Percentiles rank a stretch among this genome's conserved stretches.
phyloP scores from a whole-genome alignment of 306 rosid genomes.

The Sphenostylis stenocarpa region DNA sequence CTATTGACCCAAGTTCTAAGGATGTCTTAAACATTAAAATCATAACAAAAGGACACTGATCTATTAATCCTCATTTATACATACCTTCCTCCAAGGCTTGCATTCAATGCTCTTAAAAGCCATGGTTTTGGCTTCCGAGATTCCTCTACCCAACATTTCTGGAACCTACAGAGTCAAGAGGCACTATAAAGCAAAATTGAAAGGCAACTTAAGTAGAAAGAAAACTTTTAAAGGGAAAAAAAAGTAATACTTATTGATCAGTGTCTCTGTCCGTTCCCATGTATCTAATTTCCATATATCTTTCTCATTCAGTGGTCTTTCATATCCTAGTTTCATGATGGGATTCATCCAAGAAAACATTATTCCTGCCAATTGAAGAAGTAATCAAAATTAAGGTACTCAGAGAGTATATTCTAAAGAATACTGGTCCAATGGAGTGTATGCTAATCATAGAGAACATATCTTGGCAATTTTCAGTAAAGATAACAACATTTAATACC shows the following conservation, averaged over 20 bases:
- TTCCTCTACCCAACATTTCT: conserved; percentile 77
- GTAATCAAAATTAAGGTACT: conserved; percentile 27
- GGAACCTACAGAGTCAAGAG: conserved; percentile 61
- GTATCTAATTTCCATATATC: conserved; percentile 91
- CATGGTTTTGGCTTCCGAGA: conserved; percentile 79
- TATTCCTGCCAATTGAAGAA: conserved; percentile 48
- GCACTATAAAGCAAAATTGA: conserved; percentile 27
- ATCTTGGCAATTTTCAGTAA: conserved; percentile 25
- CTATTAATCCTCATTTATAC: conserved; percentile 28
- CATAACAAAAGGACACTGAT: conserved; percentile 11
- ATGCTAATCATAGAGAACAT: neutral
- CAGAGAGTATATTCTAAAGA: conserved; percentile 6
- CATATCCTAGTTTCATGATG: conserved; percentile 73
- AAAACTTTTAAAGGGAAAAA: conserved; percentile 14
- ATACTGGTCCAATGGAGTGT: neutral
- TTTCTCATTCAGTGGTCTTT: conserved; percentile 83
- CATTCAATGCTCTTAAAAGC: conserved; percentile 88
- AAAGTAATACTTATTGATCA: conserved; percentile 57
- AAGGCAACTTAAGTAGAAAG: conserved; percentile 1
- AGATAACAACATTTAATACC: conserved; percentile 4
- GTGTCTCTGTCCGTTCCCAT: conserved; percentile 88
- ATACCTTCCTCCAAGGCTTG: conserved; percentile 88
- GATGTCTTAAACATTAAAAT: neutral
- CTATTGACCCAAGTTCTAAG: neutral
- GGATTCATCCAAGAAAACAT: conserved; percentile 85